Evolutionary conservation across 768 basidiomycete species (phyloP), one percentile per base, ranked within the genome.

Genomic region (Melanogaster broomeanus): DNA sequence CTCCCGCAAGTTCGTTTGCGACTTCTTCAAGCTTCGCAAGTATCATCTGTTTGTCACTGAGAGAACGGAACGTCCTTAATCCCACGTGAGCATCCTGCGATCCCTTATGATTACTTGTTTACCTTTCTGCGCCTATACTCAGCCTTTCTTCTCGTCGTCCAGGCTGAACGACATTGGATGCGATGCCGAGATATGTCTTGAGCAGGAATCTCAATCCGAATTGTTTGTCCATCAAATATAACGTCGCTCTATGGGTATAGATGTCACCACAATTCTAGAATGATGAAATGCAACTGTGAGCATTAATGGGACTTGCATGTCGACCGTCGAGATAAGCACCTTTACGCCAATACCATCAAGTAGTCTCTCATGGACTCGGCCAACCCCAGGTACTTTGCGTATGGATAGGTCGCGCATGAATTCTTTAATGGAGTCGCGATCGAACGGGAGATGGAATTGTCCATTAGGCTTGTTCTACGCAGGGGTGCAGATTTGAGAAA

Each of bases 71-170:
- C 3, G 92, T 94, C 48, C 93, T 94, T 51, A 18, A 19, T 30
- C 7, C 19, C 31, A 8, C 45, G 27, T 51, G 18, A 51, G 34
- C 31, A 6, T n/a, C 42, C 45, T 11, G 42, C 18, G 38, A 13
- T 16, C 21, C n/a, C 15, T 21, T 18, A 28, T 25, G 3, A 39
- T 40, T 1, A 16, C 0, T 15, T 22, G 16, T 54, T 44, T 60
- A 91, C 90, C 90, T 76, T 74, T 99, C 97, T 27, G 87, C 83
- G 1, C 97, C 96, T 31, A 98, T 91, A 53, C 91, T 93, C 73
- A 95, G 98, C 43, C 88, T 75, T 59, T 93, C 92, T 53, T 92
- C 89, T 55, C 96, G 75, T 53, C 77, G 77, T 41, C 82, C 75
- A 5, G 93, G 87, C 49, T 85, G 75, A 25, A 98, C 93, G 11